Conservation (phyloP, 1,139 yeast species). For the Suhomyces anneliseae region DNA sequence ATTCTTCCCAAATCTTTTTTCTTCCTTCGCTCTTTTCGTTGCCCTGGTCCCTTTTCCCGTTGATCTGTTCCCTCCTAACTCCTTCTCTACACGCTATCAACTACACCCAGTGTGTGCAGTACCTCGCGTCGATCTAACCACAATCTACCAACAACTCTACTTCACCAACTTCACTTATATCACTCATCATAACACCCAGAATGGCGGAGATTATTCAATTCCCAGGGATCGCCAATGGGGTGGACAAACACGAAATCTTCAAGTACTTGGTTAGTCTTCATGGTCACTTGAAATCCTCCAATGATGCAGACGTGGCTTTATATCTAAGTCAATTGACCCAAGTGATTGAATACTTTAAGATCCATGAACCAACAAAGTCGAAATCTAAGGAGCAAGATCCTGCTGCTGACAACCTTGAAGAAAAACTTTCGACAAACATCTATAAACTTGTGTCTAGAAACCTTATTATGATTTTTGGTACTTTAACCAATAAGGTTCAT, state of each 20-base stretch:
- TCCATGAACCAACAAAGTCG: conserved; percentile 5
- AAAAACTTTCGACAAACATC: conserved; percentile 23
- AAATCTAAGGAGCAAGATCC: not conserved
- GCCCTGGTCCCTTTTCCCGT: no score
- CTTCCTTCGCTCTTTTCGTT: no score
- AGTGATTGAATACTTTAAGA: conserved; percentile 12
- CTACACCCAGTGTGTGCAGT: not conserved
- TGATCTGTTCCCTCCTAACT: not conserved
- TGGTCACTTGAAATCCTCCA: conserved; percentile 17
- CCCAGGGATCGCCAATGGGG: conserved; percentile 17
- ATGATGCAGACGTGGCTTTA: conserved; percentile 11
- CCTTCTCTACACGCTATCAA: not conserved
- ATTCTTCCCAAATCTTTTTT: no score
- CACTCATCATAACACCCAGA: not conserved
- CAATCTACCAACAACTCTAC: not conserved
- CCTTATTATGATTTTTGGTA: conserved; percentile 28
- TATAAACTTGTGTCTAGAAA: conserved; percentile 34
- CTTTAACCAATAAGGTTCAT: conserved; percentile 38
- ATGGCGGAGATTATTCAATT: conserved; percentile 14
- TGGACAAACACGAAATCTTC: conserved; percentile 24
- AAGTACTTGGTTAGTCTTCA: conserved; percentile 27
- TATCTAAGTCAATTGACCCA: conserved; percentile 13
- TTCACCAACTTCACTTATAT: not conserved
- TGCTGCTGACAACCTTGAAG: not conserved
- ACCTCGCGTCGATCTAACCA: conserved; percentile 1